Evolutionary conservation across 495 filamentous ascomycete species (phyloP).

Genomic region (Penicillium goetzii): DNA sequence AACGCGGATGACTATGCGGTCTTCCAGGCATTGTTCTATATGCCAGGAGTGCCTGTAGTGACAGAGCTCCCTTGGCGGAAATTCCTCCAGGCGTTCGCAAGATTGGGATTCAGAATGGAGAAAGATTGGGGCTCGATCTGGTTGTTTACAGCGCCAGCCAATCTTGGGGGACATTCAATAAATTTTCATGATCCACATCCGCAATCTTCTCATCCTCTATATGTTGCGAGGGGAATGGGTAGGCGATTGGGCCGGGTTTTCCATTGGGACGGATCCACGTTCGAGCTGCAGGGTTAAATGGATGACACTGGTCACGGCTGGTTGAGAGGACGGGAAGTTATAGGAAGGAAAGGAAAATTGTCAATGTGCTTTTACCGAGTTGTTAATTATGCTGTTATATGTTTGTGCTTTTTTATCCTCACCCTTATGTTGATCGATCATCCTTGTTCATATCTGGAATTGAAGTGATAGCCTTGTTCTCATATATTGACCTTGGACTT

Average conservation of each 20-base stretch:
- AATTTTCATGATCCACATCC: not conserved
- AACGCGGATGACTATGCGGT: not conserved
- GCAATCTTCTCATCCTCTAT: not conserved
- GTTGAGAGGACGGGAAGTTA: not conserved
- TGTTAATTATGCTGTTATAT: no score
- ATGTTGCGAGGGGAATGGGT: not conserved
- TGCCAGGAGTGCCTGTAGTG: not conserved
- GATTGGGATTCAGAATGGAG: not conserved
- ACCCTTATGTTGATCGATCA: no score
- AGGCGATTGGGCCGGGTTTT: not conserved
- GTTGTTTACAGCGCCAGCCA: not conserved
- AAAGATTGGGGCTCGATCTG: not conserved
- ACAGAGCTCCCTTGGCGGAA: not conserved
- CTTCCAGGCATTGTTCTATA: not conserved
- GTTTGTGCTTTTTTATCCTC: no score
- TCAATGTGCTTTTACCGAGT: not conserved
- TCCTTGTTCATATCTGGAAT: no score
- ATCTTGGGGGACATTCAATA: not conserved
- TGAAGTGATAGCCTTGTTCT: no score
- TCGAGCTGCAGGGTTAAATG: not conserved
- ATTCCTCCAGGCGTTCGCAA: not conserved
- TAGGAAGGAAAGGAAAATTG: not conserved
- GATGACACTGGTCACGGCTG: not conserved
- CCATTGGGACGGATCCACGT: not conserved
- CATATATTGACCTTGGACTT: no score